Base-by-base conservation (phyloP, 257 asterid genomes). In the Misopates orontium region DNA sequence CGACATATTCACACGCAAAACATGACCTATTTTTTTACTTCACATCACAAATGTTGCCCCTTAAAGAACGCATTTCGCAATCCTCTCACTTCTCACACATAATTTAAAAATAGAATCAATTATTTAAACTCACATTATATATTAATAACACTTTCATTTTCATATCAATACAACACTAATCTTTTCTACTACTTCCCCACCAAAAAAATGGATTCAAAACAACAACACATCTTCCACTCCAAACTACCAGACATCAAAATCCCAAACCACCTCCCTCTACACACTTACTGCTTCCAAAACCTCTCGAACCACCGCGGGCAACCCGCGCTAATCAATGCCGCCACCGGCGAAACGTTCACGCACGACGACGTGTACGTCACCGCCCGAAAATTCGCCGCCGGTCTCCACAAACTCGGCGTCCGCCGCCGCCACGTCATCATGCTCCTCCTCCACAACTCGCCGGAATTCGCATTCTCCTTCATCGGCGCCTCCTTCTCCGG, bases 401-500 rank as follows among this genome's bases (percentile, higher is more conserved):
- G 87, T 24, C 59, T 85, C 64, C 77, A 72, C 72, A 68, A 6
- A 22, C 60, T 72, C 61, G 87, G 87, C 14, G 59, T 85, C 71
- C 81, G 79, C 1, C 72, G 73, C 63, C 66, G 78, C 13, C 75
- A 85, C 49, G 84, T 80, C 49, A 11, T 83, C 49, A 83, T 85
- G 92, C 65, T 83, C 39, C 66, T 83, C 42, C 87, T 85, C 64
- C 85, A 79, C 71, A 85, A 85, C 69, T 80, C 87, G 3, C 87
- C 84, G 4, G 85, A 85, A 22, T 83, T 85, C 71, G 82, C 66
- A 4, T 41, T 80, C 56, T 21, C 82, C 0, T 83, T 85, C 68
- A 79, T 85, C 58, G 89, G 77, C 57, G 57, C 82, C 52, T 78
- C 84, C 22, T 66, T 67, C 63, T 7, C 54, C 47, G 92, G 89